Percentiles rank a stretch among this genome's conserved stretches.
These are phyloP conservation scores for Yamadazyma endophytica DNA, from an alignment of 805 yeast genomes.

Conservation along the genomic window DNA sequence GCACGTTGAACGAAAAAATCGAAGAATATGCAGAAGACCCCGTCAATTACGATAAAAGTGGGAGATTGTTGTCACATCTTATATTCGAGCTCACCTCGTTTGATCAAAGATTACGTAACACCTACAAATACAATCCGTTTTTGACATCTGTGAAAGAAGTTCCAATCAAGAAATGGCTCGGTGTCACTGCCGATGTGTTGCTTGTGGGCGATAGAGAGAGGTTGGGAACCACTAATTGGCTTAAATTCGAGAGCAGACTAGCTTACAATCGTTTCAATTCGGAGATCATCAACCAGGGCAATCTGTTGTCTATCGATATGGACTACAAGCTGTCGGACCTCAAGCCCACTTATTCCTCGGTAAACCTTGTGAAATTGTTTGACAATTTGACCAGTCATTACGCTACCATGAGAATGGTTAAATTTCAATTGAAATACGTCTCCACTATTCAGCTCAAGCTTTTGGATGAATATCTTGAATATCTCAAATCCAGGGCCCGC, in stretches of 20 bases:
- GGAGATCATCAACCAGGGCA: conserved; percentile 44
- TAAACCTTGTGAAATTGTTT: conserved; percentile 51
- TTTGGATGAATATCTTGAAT: conserved; percentile 47
- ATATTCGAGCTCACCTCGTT: conserved; percentile 55
- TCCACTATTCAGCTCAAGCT: conserved; percentile 55
- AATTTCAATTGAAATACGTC: conserved; percentile 53
- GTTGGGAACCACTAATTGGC: conserved; percentile 41
- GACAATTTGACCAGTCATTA: conserved; percentile 55
- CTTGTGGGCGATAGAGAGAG: conserved; percentile 29
- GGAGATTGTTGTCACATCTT: conserved; percentile 53
- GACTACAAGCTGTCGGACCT: conserved; percentile 31
- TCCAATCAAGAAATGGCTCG: conserved; percentile 41
- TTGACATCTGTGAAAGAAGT: conserved; percentile 13
- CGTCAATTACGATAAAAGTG: conserved; percentile 29
- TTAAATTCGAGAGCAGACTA: conserved; percentile 47
- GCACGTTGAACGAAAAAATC: conserved; percentile 20
- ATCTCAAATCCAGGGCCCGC: conserved; percentile 37
- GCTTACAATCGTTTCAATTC: conserved; percentile 46
- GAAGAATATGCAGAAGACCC: conserved; percentile 12
- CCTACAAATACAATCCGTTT: conserved; percentile 46
- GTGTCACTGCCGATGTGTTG: conserved; percentile 41
- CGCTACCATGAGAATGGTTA: conserved; percentile 44
- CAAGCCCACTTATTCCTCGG: conserved; percentile 61
- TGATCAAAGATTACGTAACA: conserved; percentile 45
- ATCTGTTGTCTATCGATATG: conserved; percentile 56